Base-by-base conservation (phyloP, 192 early-diverging fungal species). In the Backusella circina region DNA sequence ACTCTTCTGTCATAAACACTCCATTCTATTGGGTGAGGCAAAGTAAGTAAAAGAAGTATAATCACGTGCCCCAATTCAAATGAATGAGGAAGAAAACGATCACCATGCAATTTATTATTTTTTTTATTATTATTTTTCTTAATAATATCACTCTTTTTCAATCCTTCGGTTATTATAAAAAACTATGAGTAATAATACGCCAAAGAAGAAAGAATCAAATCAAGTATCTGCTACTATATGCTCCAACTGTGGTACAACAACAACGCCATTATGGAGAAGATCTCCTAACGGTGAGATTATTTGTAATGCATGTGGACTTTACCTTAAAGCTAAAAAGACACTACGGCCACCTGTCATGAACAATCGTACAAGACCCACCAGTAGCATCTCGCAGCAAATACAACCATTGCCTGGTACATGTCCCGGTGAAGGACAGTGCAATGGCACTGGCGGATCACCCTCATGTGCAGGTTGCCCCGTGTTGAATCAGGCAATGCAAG, bases 241-340 rank as follows among this genome's bases (percentile, higher is more conserved):
- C 85, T 85, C 84, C 37, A 98, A 99, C 86, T 99, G 98, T 87
- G 79, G 82, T 7, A 97, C 95, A 1, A 97, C 90, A 9, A 90
- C 91, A 21, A 99, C 98, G 5, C 92, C 96, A 1, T 84, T 99
- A 38, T 99, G 98, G 98, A 86, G 98, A 41, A 84, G 96, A 67
- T 90, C 95, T 72, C 88, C 90, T 10, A 87, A 88, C 66, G 98
- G 97, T 75, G 92, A 95, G 64, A 91, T 94, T 15, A 92, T 99
- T 54, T 99, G 98, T 81, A 99, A 99, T 74, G 97, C 97, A 1
- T 99, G 98, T 83, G 98, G 87, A 13, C 78, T 88, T 31, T 88
- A 88, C 65, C 74, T 80, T 44, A 88, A 88, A 47, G 87, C 87
- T 30, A 70, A 84, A 32, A 88, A 88, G 50, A 79, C 85, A 26